phyloP scores from a whole-genome alignment of 2,329 filamentous ascomycete species.

The Claviceps capensis region DNA sequence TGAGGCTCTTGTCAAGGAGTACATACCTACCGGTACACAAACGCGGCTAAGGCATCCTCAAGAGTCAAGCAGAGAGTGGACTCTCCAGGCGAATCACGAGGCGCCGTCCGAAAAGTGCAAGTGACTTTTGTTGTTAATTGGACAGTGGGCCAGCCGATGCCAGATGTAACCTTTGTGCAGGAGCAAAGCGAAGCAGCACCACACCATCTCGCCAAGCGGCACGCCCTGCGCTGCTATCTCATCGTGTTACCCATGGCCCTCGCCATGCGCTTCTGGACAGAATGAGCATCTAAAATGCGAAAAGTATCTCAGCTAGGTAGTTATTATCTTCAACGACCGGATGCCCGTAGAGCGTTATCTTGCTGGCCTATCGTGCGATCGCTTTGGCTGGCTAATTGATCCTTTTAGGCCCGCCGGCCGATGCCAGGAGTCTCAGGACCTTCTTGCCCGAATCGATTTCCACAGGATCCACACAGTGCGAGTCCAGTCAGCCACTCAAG shows the following conservation, averaged over 20 bases:
- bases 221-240: not conserved
- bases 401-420: slow-evolving; percentile 1
- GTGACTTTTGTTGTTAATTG: not conserved
- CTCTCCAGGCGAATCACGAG: no score
- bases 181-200: not conserved
- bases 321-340: not conserved
- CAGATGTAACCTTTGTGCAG: not conserved
- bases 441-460: slow-evolving; percentile 2
- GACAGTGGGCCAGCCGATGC: not conserved
- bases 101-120: no score
- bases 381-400: slow-evolving; percentile 1
- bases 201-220: not conserved
- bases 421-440: not conserved
- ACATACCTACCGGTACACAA: no score
- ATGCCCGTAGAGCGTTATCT: not conserved
- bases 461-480: slow-evolving; percentile 3
- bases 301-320: not conserved
- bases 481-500: not conserved
- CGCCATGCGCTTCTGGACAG: not conserved
- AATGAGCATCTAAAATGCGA: not conserved
- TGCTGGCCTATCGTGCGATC: not conserved
- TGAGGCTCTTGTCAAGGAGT: no score
- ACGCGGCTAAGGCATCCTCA: no score
- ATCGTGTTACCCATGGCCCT: not conserved
- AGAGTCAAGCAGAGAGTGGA: no score